Percentiles rank a stretch among this genome's conserved stretches.
These are phyloP conservation scores for Neurospora tetraspora DNA, from an alignment of 495 filamentous ascomycete species.

Conservation along the genomic window DNA sequence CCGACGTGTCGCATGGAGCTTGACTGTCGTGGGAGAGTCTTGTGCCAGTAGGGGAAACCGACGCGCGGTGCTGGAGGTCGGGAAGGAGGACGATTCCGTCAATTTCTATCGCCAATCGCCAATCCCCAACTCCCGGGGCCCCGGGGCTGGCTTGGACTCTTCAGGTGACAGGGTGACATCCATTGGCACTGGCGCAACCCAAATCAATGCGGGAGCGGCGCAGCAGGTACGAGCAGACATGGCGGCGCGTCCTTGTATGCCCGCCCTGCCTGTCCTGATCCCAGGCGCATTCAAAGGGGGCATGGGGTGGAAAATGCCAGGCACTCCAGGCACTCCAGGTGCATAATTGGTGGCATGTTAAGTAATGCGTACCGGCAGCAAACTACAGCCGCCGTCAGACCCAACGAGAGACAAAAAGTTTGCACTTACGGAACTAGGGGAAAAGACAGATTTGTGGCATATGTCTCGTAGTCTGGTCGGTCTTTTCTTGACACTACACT, in stretches of 20 bases:
- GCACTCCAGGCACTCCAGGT: neutral
- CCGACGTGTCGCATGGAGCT: conserved; percentile 1
- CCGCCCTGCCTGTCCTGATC: neutral
- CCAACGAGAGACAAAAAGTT: neutral
- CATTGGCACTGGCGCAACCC: neutral
- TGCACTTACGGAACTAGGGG: neutral
- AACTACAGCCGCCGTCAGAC: neutral
- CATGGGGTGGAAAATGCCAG: neutral
- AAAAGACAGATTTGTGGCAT: neutral
- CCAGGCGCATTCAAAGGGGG: neutral
- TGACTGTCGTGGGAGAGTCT: neutral
- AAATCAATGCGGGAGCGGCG: neutral
- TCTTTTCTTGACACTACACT: neutral
- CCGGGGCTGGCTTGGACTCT: neutral
- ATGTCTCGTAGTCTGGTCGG: neutral
- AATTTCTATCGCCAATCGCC: neutral
- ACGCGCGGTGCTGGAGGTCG: neutral
- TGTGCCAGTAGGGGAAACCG: neutral
- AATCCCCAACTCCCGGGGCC: neutral
- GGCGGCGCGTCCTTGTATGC: neutral
- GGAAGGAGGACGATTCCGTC: neutral
- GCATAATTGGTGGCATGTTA: neutral
- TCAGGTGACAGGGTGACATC: neutral
- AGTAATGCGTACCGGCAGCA: neutral
- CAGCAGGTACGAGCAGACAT: neutral